Percentiles rank a stretch among this genome's conserved stretches.
Evolutionary conservation across 192 early-diverging fungal genomes (phyloP).

Genomic region (Haplosporangium gracile): DNA sequence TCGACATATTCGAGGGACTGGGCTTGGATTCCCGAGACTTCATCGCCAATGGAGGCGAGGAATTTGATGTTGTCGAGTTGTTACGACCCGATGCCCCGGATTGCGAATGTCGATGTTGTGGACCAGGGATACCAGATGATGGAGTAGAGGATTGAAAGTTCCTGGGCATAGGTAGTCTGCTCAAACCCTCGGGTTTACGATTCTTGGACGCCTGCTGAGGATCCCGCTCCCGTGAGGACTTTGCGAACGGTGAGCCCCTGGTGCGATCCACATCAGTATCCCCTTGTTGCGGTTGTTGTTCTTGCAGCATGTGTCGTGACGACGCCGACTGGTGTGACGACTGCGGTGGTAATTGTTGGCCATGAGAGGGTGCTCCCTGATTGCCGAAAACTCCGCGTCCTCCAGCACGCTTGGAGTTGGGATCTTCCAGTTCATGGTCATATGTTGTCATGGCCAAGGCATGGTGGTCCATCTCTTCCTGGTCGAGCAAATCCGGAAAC

Average conservation of each 20-base stretch:
- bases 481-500: conserved; percentile 44
- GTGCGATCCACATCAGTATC: not conserved
- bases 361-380: not conserved
- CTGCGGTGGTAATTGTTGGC: conserved; percentile 12
- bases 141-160: conserved; percentile 25
- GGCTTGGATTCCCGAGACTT: conserved; percentile 19
- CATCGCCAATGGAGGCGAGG: conserved; percentile 20
- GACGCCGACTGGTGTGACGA: conserved; percentile 14
- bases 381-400: not conserved
- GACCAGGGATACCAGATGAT: conserved; percentile 1
- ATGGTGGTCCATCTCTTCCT: conserved; percentile 49
- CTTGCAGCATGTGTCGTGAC: conserved; percentile 22
- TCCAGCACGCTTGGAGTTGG: not conserved
- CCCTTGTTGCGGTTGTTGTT: conserved; percentile 23
- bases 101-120: conserved; percentile 27
- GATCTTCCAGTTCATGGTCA: conserved; percentile 44
- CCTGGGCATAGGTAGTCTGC: conserved; percentile 47
- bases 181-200: conserved; percentile 48
- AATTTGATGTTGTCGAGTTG: conserved; percentile 14
- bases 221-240: conserved; percentile 14
- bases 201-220: conserved; percentile 26
- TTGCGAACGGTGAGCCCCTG: conserved; percentile 17
- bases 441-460: conserved; percentile 41
- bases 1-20: conserved; percentile 16
- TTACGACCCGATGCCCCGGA: conserved; percentile 16